phyloP scores from a whole-genome alignment of 805 yeast species.

The Cyberlindnera euphorbiae region DNA sequence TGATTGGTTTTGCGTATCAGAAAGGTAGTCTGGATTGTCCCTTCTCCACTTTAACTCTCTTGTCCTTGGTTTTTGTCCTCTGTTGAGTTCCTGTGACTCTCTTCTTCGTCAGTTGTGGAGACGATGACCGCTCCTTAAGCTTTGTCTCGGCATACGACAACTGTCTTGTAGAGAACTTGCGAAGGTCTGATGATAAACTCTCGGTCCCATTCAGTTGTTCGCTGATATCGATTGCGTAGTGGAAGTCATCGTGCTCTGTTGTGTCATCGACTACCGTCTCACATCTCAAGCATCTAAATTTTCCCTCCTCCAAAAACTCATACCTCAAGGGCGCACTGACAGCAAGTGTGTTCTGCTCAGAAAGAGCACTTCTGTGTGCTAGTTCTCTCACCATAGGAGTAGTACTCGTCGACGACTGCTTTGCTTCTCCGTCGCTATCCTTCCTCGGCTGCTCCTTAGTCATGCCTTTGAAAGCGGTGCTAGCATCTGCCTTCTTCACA shows the following conservation, averaged over 20 bases:
- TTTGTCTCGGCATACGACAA: constrained; percentile 8
- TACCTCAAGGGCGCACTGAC: neutral
- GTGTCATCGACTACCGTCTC: constrained; percentile 18
- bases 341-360: too few species aligned
- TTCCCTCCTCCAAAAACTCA: neutral
- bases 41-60: constrained; percentile 13
- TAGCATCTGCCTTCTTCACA: constrained; percentile 15
- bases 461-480: constrained; percentile 7
- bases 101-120: neutral
- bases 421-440: too few species aligned
- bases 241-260: constrained; percentile 51
- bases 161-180: constrained; percentile 8
- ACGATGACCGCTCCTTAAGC: constrained; percentile 3
- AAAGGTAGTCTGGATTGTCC: constrained; percentile 24
- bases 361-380: too few species aligned
- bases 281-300: constrained; percentile 11
- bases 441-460: constrained; percentile 1
- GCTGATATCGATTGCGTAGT: constrained; percentile 46
- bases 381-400: too few species aligned
- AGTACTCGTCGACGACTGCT: too few species aligned
- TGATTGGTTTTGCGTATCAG: constrained; percentile 1
- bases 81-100: neutral
- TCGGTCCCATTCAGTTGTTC: constrained; percentile 35
- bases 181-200: constrained; percentile 13
- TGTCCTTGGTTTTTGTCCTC: constrained; percentile 3